These are phyloP conservation scores for Capsicum rhomboideum DNA, from an alignment of 257 asterid genomes.

Conservation along the genomic window DNA sequence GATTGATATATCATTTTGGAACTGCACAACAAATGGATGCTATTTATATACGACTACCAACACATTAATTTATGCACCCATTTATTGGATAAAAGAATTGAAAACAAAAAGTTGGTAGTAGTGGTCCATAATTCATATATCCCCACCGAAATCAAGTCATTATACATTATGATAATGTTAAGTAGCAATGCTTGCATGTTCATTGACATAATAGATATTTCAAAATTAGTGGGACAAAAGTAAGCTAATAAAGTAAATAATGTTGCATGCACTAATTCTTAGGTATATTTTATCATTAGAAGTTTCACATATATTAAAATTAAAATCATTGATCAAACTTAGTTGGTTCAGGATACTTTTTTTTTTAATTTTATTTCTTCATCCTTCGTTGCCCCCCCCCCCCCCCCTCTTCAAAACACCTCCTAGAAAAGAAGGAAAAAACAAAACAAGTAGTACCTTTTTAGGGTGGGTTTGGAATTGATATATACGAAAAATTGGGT, in stretches of 20 bases:
- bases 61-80: no score
- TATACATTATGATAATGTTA: conserved; percentile 1
- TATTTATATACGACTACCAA: no score
- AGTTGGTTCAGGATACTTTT: not conserved
- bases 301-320: no score
- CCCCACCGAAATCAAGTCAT: conserved; percentile 14
- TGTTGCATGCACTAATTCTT: not conserved
- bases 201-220: not conserved
- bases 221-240: conserved; percentile 3
- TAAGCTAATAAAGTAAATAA: not conserved
- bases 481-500: not conserved
- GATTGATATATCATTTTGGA: not conserved
- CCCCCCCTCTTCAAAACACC: not conserved
- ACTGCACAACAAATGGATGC: not conserved
- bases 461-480: not conserved
- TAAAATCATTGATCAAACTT: no score
- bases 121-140: conserved; percentile 14
- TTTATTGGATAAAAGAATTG: no score
- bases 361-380: not conserved
- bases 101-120: conserved; percentile 1
- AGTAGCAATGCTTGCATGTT: not conserved
- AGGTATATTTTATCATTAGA: not conserved
- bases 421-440: not conserved
- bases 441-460: not conserved
- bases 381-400: no score